phyloP scores from a whole-genome alignment of 805 yeast genomes.

The Wickerhamiella parazyma region DNA sequence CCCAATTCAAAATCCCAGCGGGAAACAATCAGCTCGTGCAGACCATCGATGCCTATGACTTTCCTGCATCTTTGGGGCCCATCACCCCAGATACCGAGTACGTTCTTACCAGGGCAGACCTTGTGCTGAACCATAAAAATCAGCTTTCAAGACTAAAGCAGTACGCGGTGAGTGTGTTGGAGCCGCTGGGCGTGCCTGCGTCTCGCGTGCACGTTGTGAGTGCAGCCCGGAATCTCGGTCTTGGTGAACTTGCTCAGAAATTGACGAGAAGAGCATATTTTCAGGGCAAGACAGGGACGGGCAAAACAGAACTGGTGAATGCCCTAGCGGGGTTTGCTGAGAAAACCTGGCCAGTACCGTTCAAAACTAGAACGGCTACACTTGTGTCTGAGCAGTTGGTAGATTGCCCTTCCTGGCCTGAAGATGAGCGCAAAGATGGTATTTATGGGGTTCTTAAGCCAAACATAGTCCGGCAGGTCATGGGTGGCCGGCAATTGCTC shows the following conservation, averaged over 20 bases:
- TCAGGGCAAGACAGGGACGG: conserved; percentile 86
- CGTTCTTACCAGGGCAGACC: conserved; percentile 32
- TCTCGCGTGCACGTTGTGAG: conserved; percentile 37
- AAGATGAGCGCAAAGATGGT: conserved; percentile 17
- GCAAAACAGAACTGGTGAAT: conserved; percentile 62
- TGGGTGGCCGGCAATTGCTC: conserved; percentile 18
- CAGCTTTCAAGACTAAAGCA: conserved; percentile 20
- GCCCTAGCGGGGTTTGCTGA: conserved; percentile 41
- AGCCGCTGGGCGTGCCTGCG: conserved; percentile 25
- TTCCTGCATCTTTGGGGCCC: conserved; percentile 42
- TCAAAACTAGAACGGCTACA: conserved; percentile 44
- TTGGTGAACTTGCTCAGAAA: conserved; percentile 27
- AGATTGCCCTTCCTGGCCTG: conserved; percentile 26
- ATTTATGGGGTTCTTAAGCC: conserved; percentile 15
- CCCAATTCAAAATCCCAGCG: conserved; percentile 29
- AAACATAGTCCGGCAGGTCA: conserved; percentile 16
- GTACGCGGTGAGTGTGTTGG: conserved; percentile 25
- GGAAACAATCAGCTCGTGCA: conserved; percentile 37
- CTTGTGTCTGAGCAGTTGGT: conserved; percentile 24
- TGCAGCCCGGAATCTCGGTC: conserved; percentile 41
- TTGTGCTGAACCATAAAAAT: conserved; percentile 25
- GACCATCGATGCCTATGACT: conserved; percentile 54
- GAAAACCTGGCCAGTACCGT: conserved; percentile 42
- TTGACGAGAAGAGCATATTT: conserved; percentile 28
- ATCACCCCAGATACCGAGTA: conserved; percentile 21